Evolutionary conservation across 768 basidiomycete genomes (phyloP).

Genomic region (Calocybe indica): DNA sequence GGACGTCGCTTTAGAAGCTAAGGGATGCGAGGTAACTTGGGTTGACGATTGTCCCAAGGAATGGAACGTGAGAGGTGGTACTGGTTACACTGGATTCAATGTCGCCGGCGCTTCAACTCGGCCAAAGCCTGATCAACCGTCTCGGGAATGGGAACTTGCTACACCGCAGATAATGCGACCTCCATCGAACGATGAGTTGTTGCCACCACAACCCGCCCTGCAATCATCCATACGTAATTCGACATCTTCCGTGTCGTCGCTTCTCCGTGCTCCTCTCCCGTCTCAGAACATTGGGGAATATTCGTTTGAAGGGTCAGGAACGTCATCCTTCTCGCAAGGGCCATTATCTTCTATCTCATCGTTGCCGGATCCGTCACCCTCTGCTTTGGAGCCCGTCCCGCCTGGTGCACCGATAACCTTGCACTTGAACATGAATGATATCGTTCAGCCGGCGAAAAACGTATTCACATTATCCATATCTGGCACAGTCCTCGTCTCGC

Average conservation of each 20-base stretch:
- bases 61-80: conserved; percentile 61
- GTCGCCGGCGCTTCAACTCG: conserved; percentile 34
- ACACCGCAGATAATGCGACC: conserved; percentile 14
- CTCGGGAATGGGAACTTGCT: conserved; percentile 37
- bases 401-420: conserved; percentile 65
- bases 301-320: conserved; percentile 60
- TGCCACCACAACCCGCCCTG: background rate
- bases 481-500: conserved; percentile 57
- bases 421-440: conserved; percentile 77
- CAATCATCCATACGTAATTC: conserved; percentile 30
- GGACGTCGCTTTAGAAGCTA: conserved; percentile 66
- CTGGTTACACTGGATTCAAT: conserved; percentile 71
- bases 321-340: conserved; percentile 24
- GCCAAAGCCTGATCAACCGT: conserved; percentile 38
- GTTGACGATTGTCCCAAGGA: conserved; percentile 37
- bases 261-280: conserved; percentile 73
- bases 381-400: conserved; percentile 23
- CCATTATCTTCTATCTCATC: conserved; percentile 47
- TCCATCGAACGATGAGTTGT: conserved; percentile 7
- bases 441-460: conserved; percentile 59
- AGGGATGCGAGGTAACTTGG: conserved; percentile 68
- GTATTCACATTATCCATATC: conserved; percentile 59
- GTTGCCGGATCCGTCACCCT: conserved; percentile 30
- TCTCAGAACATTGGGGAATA: conserved; percentile 59
- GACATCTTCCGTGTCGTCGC: conserved; percentile 43